These are phyloP conservation scores for Gastrolobium bilobum DNA, from an alignment of 306 rosid species.

Conservation along the genomic window DNA sequence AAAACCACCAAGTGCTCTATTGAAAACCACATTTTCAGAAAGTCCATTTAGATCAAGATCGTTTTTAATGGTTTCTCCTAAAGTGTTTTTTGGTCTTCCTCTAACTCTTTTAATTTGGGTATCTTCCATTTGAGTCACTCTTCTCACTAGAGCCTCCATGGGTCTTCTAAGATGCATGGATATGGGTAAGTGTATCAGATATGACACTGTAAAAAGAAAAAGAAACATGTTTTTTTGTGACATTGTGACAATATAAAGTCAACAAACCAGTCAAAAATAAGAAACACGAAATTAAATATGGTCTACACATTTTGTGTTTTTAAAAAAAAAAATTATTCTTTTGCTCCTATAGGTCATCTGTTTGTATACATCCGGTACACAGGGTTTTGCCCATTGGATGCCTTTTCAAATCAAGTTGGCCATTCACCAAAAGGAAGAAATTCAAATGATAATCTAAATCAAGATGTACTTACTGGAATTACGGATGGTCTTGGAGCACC, in stretches of 20 bases:
- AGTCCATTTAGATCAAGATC: background rate
- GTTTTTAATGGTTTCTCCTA: background rate
- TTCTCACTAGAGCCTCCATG: background rate
- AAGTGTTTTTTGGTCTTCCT: background rate
- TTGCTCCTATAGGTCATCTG: background rate
- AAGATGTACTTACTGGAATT: conserved; percentile 49
- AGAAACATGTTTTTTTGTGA: background rate
- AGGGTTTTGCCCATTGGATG: background rate
- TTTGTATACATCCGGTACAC: background rate
- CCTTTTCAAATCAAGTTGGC: conserved; percentile 5
- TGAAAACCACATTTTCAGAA: background rate
- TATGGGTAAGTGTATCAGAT: background rate
- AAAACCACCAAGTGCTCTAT: background rate
- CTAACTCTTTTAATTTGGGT: background rate
- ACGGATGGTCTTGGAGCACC: conserved; percentile 55
- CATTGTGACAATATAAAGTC: background rate
- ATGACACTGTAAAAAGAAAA: background rate
- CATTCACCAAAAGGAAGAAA: conserved; percentile 1
- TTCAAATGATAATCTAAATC: conserved; percentile 13
- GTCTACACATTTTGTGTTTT: background rate
- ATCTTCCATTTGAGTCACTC: background rate
- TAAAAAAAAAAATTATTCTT: background rate
- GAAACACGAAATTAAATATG: conserved; percentile 18
- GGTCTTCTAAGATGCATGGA: background rate
- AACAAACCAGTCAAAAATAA: background rate